A percentile compares a stretch with the other conserved stretches of the same genome.
Evolutionary conservation across 352 stramenopile genomes (phyloP).

Genomic region (Phytopythium oedochilum): DNA sequence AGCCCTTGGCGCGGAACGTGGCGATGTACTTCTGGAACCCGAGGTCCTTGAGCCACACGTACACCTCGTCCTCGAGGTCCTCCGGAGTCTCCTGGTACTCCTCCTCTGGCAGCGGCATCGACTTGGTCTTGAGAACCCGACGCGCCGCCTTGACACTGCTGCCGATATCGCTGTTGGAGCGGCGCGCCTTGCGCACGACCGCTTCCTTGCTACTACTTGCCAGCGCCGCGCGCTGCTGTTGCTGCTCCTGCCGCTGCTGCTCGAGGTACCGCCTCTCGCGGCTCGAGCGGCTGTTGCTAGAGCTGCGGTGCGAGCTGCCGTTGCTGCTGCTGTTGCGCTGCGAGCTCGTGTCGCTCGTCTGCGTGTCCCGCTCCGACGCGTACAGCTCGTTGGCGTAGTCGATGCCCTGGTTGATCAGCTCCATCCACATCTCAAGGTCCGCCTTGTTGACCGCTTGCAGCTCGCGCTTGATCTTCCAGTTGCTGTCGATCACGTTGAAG

Average conservation of each 20-base stretch:
- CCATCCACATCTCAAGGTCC: slow-evolving; percentile 71
- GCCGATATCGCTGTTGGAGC: slow-evolving; percentile 14
- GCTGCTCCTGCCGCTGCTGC: slow-evolving; percentile 10
- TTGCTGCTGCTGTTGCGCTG: slow-evolving; percentile 32
- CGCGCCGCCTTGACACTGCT: slow-evolving; percentile 2
- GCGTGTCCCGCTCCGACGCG: slow-evolving; percentile 19
- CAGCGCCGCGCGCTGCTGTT: slow-evolving; percentile 10
- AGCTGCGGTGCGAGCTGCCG: slow-evolving; percentile 14
- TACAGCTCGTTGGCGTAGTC: slow-evolving; percentile 65
- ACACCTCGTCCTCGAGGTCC: slow-evolving; percentile 64
- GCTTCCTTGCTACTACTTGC: slow-evolving; percentile 9
- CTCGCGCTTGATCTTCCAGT: slow-evolving; percentile 82
- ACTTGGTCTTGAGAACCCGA: not conserved
- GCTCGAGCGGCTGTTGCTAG: slow-evolving; percentile 25
- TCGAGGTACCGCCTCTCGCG: slow-evolving; percentile 13
- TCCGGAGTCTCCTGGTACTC: slow-evolving; percentile 32
- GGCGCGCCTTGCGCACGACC: slow-evolving; percentile 17
- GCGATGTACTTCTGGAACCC: slow-evolving; percentile 49
- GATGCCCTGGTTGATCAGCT: slow-evolving; percentile 68
- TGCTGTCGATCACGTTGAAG: slow-evolving; percentile 73
- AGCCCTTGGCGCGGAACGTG: slow-evolving; percentile 76
- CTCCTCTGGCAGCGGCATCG: slow-evolving; percentile 13
- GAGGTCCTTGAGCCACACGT: slow-evolving; percentile 65
- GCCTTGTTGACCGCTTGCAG: slow-evolving; percentile 52
- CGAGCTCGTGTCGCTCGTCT: slow-evolving; percentile 9